These are phyloP conservation scores for Fusarium sp. DNA, from an alignment of 2,329 filamentous ascomycete species.

Conservation along the genomic window DNA sequence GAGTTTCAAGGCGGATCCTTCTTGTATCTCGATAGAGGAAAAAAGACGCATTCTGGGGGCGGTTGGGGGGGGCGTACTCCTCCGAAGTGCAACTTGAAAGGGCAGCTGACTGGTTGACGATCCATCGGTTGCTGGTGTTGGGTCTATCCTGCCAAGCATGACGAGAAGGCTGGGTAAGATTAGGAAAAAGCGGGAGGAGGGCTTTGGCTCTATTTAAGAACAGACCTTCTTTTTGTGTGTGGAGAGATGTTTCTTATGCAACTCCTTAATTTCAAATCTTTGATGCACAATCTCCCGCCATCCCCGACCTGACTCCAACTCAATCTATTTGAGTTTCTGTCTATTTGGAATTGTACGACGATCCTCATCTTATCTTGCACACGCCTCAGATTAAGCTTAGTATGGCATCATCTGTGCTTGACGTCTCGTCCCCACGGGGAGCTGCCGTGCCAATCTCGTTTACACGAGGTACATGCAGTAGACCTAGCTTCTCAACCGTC, in stretches of 20 bases:
- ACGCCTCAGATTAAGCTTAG: constrained; percentile 1
- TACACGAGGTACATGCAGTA: constrained; percentile 29
- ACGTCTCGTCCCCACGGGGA: not conserved
- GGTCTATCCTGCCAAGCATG: constrained; percentile 26
- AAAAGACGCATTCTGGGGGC: constrained; percentile 28
- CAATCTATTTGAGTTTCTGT: constrained; percentile 24
- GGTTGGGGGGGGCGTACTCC: not conserved
- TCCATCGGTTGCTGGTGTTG: constrained; percentile 1
- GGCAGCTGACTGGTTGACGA: constrained; percentile 25
- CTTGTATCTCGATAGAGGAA: constrained; percentile 15
- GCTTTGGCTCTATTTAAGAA: constrained; percentile 26
- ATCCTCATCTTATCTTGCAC: constrained; percentile 26
- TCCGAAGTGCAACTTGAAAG: constrained; percentile 11
- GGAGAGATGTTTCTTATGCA: constrained; percentile 15
- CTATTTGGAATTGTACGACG: constrained; percentile 16
- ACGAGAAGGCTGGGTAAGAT: constrained; percentile 25
- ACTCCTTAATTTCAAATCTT: constrained; percentile 33
- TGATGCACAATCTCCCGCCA: constrained; percentile 5
- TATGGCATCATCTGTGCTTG: constrained; percentile 21
- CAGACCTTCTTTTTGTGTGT: constrained; percentile 21
- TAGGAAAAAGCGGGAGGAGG: constrained; percentile 4
- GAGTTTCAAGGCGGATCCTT: constrained; percentile 1
- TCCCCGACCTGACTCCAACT: not conserved
- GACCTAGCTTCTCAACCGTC: constrained; percentile 45
- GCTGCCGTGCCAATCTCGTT: constrained; percentile 34